A percentile compares a stretch with the other conserved stretches of the same genome.
Evolutionary conservation across 1,139 yeast genomes (phyloP).

Genomic region (Blastobotrys buckinghamii): DNA sequence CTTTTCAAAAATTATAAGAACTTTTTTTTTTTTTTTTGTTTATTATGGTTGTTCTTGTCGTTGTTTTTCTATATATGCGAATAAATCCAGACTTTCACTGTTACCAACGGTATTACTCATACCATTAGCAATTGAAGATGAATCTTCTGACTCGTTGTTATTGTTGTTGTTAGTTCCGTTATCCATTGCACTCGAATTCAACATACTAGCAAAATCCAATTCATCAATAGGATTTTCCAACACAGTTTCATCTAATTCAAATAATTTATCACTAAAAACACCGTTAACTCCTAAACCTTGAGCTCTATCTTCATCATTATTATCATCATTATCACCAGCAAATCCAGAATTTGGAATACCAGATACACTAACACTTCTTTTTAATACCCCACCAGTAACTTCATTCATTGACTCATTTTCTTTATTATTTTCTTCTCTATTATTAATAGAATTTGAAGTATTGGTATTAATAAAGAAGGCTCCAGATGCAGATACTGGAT

Average conservation of each 20-base stretch:
- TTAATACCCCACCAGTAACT: neutral
- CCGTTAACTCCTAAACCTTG: neutral
- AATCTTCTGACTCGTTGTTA: too few species aligned
- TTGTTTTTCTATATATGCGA: slow-evolving; percentile 8
- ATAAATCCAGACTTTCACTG: slow-evolving; percentile 4
- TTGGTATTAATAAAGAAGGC: neutral
- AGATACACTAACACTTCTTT: slow-evolving; percentile 3
- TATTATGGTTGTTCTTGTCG: slow-evolving; percentile 1
- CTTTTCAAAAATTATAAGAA: too few species aligned
- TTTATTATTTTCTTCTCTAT: neutral
- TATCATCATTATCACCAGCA: neutral
- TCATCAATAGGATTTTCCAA: neutral
- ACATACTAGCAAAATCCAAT: neutral
- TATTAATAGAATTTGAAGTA: neutral
- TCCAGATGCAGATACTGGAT: slow-evolving; percentile 8
- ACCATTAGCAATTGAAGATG: too few species aligned
- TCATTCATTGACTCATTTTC: neutral
- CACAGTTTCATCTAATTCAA: neutral
- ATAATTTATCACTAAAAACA: neutral
- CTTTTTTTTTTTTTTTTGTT: neutral
- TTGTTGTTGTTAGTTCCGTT: neutral
- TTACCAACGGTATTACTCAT: neutral
- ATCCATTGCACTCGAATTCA: neutral
- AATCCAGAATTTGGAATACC: neutral
- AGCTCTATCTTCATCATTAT: neutral